These are phyloP conservation scores for Trichosanthes cucumerina DNA, from an alignment of 306 rosid genomes.

Conservation along the genomic window DNA sequence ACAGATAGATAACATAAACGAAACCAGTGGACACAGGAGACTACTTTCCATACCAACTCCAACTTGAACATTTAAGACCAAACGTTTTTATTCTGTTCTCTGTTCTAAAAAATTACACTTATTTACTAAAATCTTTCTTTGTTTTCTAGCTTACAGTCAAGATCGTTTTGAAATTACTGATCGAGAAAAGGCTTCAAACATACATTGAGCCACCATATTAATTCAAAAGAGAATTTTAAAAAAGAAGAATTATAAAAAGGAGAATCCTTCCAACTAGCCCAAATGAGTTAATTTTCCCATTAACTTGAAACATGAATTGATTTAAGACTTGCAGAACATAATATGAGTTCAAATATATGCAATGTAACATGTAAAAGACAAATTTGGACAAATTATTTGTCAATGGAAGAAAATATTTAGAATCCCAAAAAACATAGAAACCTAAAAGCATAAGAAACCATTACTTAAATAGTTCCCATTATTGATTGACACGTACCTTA, in stretches of 20 bases:
- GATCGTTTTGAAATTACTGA: neutral
- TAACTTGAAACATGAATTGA: neutral
- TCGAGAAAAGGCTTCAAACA: neutral
- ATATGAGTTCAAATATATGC: neutral
- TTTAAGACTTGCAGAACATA: neutral
- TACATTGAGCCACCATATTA: neutral
- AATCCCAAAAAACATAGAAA: neutral
- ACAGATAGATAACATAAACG: neutral
- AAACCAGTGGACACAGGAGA: neutral
- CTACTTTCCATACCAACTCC: neutral
- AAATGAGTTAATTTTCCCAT: neutral
- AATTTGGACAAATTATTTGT: neutral
- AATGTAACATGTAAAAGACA: neutral
- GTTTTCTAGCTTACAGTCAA: neutral
- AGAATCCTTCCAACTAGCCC: neutral
- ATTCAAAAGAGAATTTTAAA: neutral
- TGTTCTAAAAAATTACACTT: neutral
- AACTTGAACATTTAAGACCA: neutral
- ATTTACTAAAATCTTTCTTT: neutral
- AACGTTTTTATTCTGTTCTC: neutral
- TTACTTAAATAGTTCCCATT: neutral
- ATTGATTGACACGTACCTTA: slow-evolving; percentile 38
- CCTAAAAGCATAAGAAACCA: neutral
- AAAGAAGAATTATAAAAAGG: neutral
- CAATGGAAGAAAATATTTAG: neutral